Evolutionary conservation across 768 basidiomycete genomes (phyloP).

Genomic region (Lyophyllum semitale): DNA sequence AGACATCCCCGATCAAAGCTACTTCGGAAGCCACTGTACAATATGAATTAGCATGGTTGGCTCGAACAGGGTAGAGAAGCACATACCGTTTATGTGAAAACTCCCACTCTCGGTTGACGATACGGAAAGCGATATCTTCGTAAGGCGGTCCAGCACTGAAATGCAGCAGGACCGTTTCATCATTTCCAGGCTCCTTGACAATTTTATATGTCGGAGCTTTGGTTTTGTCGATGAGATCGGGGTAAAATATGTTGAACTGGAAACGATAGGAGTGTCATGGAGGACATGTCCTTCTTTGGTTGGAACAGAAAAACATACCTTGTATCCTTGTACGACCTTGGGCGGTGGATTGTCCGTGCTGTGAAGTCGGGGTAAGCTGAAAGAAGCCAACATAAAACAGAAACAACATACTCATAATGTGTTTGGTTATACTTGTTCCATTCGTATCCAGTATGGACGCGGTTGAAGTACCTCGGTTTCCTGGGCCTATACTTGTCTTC

Average conservation of each 20-base stretch:
- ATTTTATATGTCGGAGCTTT: conserved; percentile 98
- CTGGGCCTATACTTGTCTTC: conserved; percentile 98
- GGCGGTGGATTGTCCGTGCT: conserved; percentile 99
- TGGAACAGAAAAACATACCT: conserved; percentile 49
- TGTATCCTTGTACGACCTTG: conserved; percentile 99
- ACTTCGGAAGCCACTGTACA: conserved; percentile 85
- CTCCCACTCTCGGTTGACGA: conserved; percentile 98
- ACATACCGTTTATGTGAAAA: conserved; percentile 91
- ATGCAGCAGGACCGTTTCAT: conserved; percentile 90
- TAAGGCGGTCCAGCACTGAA: conserved; percentile 98
- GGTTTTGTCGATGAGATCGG: conserved; percentile 97
- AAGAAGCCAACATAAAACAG: conserved; percentile 18
- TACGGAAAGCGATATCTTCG: conserved; percentile 97
- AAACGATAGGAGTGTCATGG: not conserved
- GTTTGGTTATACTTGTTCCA: conserved; percentile 99
- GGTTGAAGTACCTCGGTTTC: conserved; percentile 98
- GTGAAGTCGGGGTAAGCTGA: too few relatives aligned
- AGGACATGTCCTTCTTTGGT: not conserved
- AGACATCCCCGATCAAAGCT: conserved; percentile 97
- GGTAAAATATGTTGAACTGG: conserved; percentile 97
- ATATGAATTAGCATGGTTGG: not conserved
- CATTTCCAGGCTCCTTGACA: conserved; percentile 90
- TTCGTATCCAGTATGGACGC: conserved; percentile 98
- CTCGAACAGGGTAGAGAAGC: not conserved
- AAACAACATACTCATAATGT: conserved; percentile 86